phyloP scores from a whole-genome alignment of 2,329 filamentous ascomycete species.

The Aspergillus tanneri region DNA sequence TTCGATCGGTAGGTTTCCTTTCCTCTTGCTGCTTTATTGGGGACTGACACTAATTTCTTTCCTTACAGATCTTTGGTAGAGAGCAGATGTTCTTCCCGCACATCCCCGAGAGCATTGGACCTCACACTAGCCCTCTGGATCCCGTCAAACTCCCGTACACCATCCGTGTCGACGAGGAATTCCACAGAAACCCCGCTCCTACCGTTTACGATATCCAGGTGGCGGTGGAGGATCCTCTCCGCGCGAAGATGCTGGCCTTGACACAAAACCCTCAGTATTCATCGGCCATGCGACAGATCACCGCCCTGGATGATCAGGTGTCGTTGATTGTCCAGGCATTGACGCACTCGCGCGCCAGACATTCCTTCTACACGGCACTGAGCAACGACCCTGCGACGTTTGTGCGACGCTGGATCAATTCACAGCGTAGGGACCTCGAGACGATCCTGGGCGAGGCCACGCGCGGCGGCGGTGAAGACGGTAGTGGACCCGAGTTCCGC shows the following conservation, averaged over 20 bases:
- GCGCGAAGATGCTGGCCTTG: slow-evolving; percentile 63
- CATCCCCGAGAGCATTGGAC: slow-evolving; percentile 74
- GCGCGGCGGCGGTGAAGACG: slow-evolving; percentile 57
- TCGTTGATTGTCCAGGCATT: slow-evolving; percentile 80
- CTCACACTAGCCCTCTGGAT: slow-evolving; percentile 74
- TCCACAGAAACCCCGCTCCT: slow-evolving; percentile 70
- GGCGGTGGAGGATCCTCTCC: slow-evolving; percentile 77
- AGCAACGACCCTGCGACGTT: slow-evolving; percentile 81
- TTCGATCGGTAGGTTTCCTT: slow-evolving; percentile 65
- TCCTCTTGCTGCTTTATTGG: neutral
- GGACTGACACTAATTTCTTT: slow-evolving; percentile 2
- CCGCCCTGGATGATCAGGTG: slow-evolving; percentile 77
- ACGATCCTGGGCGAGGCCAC: slow-evolving; percentile 80
- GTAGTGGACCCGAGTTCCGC: slow-evolving; percentile 45
- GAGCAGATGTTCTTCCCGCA: slow-evolving; percentile 83
- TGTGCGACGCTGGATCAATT: slow-evolving; percentile 82
- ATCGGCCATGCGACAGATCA: slow-evolving; percentile 71
- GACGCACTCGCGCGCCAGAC: slow-evolving; percentile 81
- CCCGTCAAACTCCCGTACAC: slow-evolving; percentile 87
- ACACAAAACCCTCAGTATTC: slow-evolving; percentile 69
- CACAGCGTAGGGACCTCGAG: slow-evolving; percentile 86
- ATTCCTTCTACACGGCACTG: slow-evolving; percentile 78
- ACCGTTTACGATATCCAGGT: slow-evolving; percentile 91
- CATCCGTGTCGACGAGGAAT: slow-evolving; percentile 84
- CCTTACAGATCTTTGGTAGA: slow-evolving; percentile 64